These are phyloP conservation scores for Aspergillus kassunensis DNA, from an alignment of 495 filamentous ascomycete genomes.

Conservation along the genomic window DNA sequence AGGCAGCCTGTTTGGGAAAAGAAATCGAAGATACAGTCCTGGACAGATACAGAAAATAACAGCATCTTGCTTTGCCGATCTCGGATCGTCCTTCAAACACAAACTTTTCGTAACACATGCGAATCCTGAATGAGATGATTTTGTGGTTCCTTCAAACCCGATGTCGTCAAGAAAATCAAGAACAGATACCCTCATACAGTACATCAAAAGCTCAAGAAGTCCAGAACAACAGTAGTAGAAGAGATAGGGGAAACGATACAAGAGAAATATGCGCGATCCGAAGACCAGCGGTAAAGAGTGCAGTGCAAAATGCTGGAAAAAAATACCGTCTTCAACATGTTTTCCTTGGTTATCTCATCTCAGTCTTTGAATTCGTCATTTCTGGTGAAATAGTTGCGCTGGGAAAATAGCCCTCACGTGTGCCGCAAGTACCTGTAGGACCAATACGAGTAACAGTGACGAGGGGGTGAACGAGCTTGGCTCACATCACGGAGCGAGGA, in stretches of 20 bases:
- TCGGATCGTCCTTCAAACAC: neutral
- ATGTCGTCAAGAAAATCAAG: constrained; percentile 23
- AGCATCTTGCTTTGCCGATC: constrained; percentile 6
- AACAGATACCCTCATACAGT: constrained; percentile 18
- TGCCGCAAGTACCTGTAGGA: no score
- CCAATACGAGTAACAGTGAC: no score
- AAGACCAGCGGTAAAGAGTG: constrained; percentile 1
- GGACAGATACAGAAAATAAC: constrained; percentile 23
- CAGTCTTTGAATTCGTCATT: neutral
- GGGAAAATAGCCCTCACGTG: neutral
- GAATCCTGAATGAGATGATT: constrained; percentile 17
- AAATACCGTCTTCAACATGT: neutral
- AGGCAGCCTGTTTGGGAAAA: constrained; percentile 6
- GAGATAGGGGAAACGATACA: constrained; percentile 7
- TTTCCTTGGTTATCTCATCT: neutral
- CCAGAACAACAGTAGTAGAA: constrained; percentile 12
- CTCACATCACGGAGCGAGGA: constrained; percentile 20
- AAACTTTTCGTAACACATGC: constrained; percentile 15
- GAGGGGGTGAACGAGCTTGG: neutral
- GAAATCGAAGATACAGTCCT: constrained; percentile 12
- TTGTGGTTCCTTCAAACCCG: constrained; percentile 13
- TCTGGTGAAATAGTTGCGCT: neutral
- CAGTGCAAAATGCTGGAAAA: neutral
- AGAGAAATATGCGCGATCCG: constrained; percentile 2
- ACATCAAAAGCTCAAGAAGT: constrained; percentile 17